Evolutionary conservation across 176 grass and related monocot genomes (phyloP).

Genomic region (Juncus effusus): DNA sequence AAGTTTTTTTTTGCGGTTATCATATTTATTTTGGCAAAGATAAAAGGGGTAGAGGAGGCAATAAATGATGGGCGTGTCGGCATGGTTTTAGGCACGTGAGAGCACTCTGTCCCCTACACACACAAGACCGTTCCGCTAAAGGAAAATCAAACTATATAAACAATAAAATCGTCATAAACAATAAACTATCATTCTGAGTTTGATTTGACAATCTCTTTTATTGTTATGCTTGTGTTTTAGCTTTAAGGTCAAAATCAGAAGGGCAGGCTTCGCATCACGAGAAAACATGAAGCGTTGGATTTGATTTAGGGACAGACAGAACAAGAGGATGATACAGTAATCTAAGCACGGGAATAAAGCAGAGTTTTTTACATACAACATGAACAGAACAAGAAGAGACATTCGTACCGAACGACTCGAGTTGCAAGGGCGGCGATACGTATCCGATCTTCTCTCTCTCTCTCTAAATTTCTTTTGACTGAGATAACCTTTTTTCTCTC

Average conservation of each 20-base stretch:
- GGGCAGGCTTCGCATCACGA: conserved; percentile 31
- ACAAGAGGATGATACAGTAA: background rate
- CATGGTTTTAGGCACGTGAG: conserved; percentile 34
- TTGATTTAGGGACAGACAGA: conserved; percentile 2
- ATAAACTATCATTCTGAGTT: background rate
- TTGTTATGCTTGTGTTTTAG: conserved; percentile 2
- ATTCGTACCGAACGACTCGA: background rate
- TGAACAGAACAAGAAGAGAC: background rate
- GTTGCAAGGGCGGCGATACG: conserved; percentile 18
- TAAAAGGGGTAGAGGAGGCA: conserved; percentile 18
- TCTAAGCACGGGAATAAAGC: conserved; percentile 46
- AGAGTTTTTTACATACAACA: background rate
- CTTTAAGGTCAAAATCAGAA: conserved; percentile 22
- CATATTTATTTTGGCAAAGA: background rate
- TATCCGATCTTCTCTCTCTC: conserved; percentile 13
- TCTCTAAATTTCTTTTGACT: background rate
- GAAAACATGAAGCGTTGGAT: background rate
- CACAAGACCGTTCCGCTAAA: background rate
- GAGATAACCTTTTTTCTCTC: too few species aligned
- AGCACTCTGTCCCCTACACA: background rate
- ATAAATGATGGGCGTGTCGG: conserved; percentile 34
- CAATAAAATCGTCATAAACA: background rate
- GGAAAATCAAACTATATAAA: background rate
- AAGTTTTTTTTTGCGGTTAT: too few species aligned
- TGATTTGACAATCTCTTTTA: conserved; percentile 16